Evolutionary conservation across 169 alveolate genomes (phyloP), one percentile per base, ranked within the genome.

Genomic region (Amoebophrya sp.): DNA sequence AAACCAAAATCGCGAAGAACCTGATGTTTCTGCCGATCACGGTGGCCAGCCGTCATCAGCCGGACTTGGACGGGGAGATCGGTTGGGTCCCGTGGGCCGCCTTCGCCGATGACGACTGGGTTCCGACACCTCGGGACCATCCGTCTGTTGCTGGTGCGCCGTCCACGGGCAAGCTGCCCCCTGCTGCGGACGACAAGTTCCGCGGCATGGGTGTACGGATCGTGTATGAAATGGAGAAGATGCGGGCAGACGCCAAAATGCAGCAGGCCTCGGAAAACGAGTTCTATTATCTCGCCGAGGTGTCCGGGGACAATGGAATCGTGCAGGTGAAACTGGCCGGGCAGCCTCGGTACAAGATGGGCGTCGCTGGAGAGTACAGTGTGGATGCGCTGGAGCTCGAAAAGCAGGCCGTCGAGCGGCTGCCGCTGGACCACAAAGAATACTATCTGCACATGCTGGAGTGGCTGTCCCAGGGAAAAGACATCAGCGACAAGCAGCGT

Each of bases 351-450:
- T 66, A 66, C 83, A n/a, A 66, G 83, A n/a, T 66, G 38, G 83
- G 83, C 39, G 83, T 66, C 39, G 83, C 29, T 2, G 83, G 83
- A 2, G 83, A 66, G 35, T 66, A 66, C 83, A 66, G 32, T 2
- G 83, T 66, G 83, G 83, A 66, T 3, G 83, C 83, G 83, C 35
- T 66, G 83, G 83, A 66, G 83, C 83, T 66, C 83, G 83, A 66
- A 25, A 66, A 66, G 35, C 7, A 7, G 35, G 83, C 83, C 39
- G 32, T 66, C 39, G 83, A 66, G 38, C 83, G 83, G 35, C 35
- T 66, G 35, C 83, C 83, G 35, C 83, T 25, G 83, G 83, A 66
- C 10, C 83, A 66, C 83, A 66, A 66, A 25, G 29, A 66, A 3
- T 66, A 66, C 83, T 66, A 66, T 25, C 35, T 66, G 83, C 83